Evolutionary conservation across 2,329 filamentous ascomycete genomes (phyloP).

Genomic region (Fusarium sulawesiense): DNA sequence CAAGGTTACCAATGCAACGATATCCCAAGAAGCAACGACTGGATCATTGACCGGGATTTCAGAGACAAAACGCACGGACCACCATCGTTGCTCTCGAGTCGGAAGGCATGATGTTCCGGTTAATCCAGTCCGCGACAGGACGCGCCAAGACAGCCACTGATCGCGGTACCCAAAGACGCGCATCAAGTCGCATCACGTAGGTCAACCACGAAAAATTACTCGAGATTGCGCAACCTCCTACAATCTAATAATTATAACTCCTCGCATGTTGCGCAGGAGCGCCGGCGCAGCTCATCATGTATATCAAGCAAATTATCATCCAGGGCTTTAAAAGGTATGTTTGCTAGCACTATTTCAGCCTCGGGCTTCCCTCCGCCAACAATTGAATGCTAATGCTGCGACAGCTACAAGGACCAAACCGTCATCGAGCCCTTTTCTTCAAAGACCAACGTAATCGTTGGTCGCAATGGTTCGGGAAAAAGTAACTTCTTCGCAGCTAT

Average conservation of each 20-base stretch:
- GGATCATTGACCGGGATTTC: background rate
- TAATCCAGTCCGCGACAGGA: slow-evolving; percentile 27
- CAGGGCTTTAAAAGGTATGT: slow-evolving; percentile 98
- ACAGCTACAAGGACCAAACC: slow-evolving; percentile 98
- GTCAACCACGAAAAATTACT: slow-evolving; percentile 33
- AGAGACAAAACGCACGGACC: background rate
- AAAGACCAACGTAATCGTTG: slow-evolving; percentile 98
- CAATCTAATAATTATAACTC: slow-evolving; percentile 40
- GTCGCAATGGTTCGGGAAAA: slow-evolving; percentile 98
- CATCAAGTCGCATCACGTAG: slow-evolving; percentile 43
- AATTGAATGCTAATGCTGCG: slow-evolving; percentile 36
- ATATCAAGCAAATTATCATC: slow-evolving; percentile 99
- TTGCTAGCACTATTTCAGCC: background rate
- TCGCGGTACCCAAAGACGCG: slow-evolving; percentile 47
- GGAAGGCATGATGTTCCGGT: slow-evolving; percentile 7
- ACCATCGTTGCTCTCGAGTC: background rate
- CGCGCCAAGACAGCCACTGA: slow-evolving; percentile 46
- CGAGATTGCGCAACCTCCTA: slow-evolving; percentile 42
- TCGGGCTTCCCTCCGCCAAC: slow-evolving; percentile 5
- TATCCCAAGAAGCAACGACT: background rate
- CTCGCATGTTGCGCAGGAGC: slow-evolving; percentile 54
- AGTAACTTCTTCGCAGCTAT: slow-evolving; percentile 99
- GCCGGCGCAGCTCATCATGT: slow-evolving; percentile 71
- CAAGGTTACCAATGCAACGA: background rate
- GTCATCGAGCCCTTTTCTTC: slow-evolving; percentile 98